Base-by-base conservation (phyloP, 2,329 filamentous ascomycete genomes). In the Triangularia setosa region DNA sequence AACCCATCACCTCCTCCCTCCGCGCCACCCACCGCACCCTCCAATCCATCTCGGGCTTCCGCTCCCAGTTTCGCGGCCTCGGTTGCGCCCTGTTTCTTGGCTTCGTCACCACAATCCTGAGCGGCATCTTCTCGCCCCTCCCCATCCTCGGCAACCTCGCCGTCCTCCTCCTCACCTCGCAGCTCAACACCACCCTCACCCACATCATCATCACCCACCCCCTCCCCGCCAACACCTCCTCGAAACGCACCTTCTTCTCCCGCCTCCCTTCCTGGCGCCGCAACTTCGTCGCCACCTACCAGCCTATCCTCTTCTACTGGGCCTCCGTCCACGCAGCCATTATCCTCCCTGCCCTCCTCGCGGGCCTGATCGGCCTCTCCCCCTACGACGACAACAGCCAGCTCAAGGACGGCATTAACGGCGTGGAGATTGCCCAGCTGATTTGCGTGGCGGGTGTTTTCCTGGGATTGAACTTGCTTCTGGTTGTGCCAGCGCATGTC, bases 161-260 rank as follows among this genome's bases (percentile, higher is more conserved):
- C 40, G 23, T 28, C 52, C 75, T 94, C 23, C 75, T 84, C 18
- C 80, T 91, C 28, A 85, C 89, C 40, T 48, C 40, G 4, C 90
- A 90, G 72, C 76, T 94, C 65, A 84, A 87, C 74, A 85, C 93
- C 69, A 84, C 87, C 61, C 97, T 93, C 92, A 91, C 93, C 3
- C 92, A 97, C 76, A 88, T 91, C 72, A 86, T 96, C 74, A 93
- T 97, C 73, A 88, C 91, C 1, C 81, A 86, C 61, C 86, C 87
- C 4, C n/a, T n/a, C n/a, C 40, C 40, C 2, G 33, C 40, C 40
- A 21, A 21, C n/a, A n/a, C 33, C 33, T 14, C 40, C 40, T 88
- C 84, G 63, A 73, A 80, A 57, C 84, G 85, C 74, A 79, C 79
- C 70, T 92, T 89, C 81, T 90, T 84, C 78, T 79, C 83, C 72